Evolutionary conservation across 2,329 filamentous ascomycete genomes (phyloP).

Genomic region (Claviceps cyperi): DNA sequence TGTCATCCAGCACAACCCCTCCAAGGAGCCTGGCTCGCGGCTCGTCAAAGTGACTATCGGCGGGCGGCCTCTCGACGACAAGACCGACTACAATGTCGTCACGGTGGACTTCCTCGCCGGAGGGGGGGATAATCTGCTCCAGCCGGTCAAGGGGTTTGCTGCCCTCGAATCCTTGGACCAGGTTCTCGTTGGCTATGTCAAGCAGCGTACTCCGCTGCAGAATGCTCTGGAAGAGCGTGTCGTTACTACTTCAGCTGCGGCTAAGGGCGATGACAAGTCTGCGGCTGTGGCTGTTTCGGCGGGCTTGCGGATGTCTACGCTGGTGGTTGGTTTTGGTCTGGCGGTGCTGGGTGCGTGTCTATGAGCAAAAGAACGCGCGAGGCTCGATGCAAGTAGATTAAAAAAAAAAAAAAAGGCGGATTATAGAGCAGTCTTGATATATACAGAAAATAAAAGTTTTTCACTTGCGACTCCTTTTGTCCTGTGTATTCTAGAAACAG

Average conservation of each 20-base stretch:
- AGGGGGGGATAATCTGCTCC: conserved; percentile 48
- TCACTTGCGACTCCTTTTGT: no score
- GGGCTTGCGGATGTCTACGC: not conserved
- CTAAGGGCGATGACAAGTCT: conserved; percentile 1
- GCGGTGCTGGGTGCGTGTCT: not conserved
- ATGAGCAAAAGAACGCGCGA: not conserved
- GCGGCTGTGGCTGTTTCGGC: not conserved
- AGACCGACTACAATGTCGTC: conserved; percentile 37
- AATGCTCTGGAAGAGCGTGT: conserved; percentile 31
- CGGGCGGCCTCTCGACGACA: conserved; percentile 30
- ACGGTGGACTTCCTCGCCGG: conserved; percentile 49
- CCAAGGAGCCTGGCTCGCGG: conserved; percentile 30
- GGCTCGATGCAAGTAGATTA: not conserved
- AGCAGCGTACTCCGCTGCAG: conserved; percentile 31
- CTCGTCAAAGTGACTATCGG: conserved; percentile 39
- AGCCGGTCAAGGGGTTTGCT: conserved; percentile 22
- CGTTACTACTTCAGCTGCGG: conserved; percentile 3
- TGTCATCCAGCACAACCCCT: conserved; percentile 41
- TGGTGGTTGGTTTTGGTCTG: not conserved
- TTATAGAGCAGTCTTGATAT: not conserved
- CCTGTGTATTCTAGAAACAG: no score
- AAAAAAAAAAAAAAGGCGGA: not conserved
- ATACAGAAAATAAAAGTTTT: no score
- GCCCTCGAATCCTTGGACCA: conserved; percentile 39
- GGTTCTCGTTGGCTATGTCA: conserved; percentile 36